Evolutionary conservation across 176 grass and related monocot genomes (phyloP).

Genomic region (Aechmea fasciata): DNA sequence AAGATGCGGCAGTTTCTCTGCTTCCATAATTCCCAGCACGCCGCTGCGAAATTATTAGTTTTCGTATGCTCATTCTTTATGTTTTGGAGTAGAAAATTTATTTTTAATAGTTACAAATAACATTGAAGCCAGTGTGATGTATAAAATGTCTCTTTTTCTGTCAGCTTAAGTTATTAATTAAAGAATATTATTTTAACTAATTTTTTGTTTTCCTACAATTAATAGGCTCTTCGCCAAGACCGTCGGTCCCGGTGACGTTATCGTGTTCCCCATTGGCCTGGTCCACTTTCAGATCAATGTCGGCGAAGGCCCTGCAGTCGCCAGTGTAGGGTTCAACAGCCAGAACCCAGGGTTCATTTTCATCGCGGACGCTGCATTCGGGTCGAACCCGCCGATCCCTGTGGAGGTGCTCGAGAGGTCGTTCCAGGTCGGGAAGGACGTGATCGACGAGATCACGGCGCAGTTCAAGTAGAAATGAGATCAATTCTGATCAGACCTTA

Average conservation of each 20-base stretch:
- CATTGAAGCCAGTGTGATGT: no score
- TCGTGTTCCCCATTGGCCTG: constrained; percentile 41
- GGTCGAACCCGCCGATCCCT: constrained; percentile 35
- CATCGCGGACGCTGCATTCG: constrained; percentile 43
- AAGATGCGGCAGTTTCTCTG: no score
- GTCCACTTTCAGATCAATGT: constrained; percentile 50
- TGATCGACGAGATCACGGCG: constrained; percentile 9
- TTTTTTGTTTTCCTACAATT: no score
- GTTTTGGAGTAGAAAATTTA: no score
- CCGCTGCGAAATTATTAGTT: no score
- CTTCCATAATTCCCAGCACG: no score
- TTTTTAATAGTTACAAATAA: no score
- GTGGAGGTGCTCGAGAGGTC: constrained; percentile 57
- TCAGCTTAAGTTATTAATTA: no score
- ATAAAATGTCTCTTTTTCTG: no score
- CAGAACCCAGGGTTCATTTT: constrained; percentile 40
- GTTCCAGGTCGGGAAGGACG: constrained; percentile 28
- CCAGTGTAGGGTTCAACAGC: constrained; percentile 37
- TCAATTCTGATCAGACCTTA: neutral
- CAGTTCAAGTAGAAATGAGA: constrained; percentile 8
- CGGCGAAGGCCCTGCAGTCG: constrained; percentile 26
- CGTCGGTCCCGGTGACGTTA: constrained; percentile 25
- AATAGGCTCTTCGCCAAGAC: constrained; percentile 20
- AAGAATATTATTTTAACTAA: no score
- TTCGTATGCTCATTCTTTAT: no score